These are phyloP conservation scores for Cryptococcus neoformans DNA, from an alignment of 1,284 basidiomycete genomes.

Conservation along the genomic window DNA sequence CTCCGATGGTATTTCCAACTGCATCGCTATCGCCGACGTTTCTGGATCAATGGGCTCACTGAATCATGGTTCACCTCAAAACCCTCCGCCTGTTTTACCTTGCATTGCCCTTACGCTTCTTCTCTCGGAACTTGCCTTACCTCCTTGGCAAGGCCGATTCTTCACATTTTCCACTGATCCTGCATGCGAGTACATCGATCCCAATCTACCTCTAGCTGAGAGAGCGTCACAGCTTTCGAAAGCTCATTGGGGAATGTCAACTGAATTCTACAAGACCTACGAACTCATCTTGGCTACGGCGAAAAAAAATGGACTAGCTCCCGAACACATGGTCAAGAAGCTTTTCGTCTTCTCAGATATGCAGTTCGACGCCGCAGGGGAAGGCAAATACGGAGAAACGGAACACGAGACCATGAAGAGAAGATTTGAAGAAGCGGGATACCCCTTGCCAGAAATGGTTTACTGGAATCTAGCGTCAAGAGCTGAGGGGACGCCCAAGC, in stretches of 20 bases:
- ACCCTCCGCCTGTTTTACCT: constrained; percentile 56
- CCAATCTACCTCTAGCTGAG: constrained; percentile 41
- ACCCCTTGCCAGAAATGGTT: constrained; percentile 62
- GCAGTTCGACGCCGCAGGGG: constrained; percentile 60
- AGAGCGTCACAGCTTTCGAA: constrained; percentile 50
- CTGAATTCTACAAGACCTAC: constrained; percentile 51
- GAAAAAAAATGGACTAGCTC: constrained; percentile 55
- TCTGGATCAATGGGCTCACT: constrained; percentile 64
- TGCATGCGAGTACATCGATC: constrained; percentile 55
- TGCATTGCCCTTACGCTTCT: constrained; percentile 65
- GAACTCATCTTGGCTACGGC: constrained; percentile 57
- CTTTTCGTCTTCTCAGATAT: constrained; percentile 72
- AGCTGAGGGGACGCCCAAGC: constrained; percentile 43
- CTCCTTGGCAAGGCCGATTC: constrained; percentile 63
- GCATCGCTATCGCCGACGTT: constrained; percentile 68
- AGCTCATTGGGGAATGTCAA: constrained; percentile 59
- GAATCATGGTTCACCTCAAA: background rate
- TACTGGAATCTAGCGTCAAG: constrained; percentile 35
- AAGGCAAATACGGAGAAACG: constrained; percentile 55
- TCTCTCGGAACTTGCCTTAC: constrained; percentile 59
- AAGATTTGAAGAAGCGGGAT: constrained; percentile 60
- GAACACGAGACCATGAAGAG: constrained; percentile 58
- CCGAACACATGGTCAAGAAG: constrained; percentile 67
- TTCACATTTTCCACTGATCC: constrained; percentile 63
- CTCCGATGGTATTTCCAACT: constrained; percentile 54